These are phyloP conservation scores for Talaromyces stipitatus DNA, from an alignment of 495 filamentous ascomycete genomes.

Conservation along the genomic window DNA sequence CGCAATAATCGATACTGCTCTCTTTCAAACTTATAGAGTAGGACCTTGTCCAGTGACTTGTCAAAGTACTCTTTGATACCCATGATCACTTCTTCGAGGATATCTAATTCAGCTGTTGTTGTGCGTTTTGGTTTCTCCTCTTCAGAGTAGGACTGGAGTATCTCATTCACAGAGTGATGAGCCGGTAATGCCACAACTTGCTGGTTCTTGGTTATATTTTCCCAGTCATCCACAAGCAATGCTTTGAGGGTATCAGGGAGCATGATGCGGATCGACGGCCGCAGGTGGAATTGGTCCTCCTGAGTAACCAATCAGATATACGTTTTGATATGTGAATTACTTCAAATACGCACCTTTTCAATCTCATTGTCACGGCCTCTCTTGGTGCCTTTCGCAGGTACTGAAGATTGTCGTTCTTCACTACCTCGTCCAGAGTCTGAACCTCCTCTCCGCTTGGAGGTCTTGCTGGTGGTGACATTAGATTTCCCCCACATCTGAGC, in stretches of 20 bases:
- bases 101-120: conserved; percentile 60
- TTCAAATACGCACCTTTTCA: conserved; percentile 60
- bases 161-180: conserved; percentile 61
- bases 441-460: conserved; percentile 54
- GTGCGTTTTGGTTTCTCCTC: conserved; percentile 60
- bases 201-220: conserved; percentile 91
- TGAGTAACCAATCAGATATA: conserved; percentile 24
- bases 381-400: conserved; percentile 59
- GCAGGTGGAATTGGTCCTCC: conserved; percentile 77
- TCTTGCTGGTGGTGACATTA: conserved; percentile 22
- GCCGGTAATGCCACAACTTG: conserved; percentile 78
- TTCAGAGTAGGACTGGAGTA: conserved; percentile 70
- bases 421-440: conserved; percentile 80
- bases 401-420: conserved; percentile 71
- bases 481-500: conserved; percentile 15
- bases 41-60: conserved; percentile 70
- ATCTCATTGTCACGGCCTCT: conserved; percentile 74
- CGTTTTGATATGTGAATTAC: not conserved
- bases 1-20: conserved; percentile 70
- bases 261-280: conserved; percentile 73
- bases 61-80: conserved; percentile 92
- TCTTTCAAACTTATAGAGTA: conserved; percentile 89
- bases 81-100: conserved; percentile 78
- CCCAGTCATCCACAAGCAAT: conserved; percentile 95
- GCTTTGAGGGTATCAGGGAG: conserved; percentile 81